phyloP scores from a whole-genome alignment of 495 filamentous ascomycete genomes.

The Annulohypoxylon bovei region DNA sequence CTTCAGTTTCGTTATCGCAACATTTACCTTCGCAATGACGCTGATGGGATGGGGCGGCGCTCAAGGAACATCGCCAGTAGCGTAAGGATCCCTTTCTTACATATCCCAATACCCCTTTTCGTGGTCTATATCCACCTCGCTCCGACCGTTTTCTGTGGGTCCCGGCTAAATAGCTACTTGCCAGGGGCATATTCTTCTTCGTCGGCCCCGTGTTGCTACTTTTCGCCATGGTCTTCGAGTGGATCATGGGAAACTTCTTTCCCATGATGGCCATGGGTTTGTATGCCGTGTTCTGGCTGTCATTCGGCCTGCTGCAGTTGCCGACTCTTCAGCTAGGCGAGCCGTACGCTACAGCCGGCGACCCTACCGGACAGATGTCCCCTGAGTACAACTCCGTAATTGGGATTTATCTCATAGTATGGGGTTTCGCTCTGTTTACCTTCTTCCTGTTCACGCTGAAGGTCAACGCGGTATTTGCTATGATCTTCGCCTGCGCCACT shows the following conservation, averaged over 20 bases:
- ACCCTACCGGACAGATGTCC: conserved; percentile 55
- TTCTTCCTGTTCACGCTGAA: conserved; percentile 65
- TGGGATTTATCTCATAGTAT: conserved; percentile 62
- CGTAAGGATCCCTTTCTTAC: conserved; percentile 44
- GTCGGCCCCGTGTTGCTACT: conserved; percentile 60
- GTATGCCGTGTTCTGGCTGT: conserved; percentile 66
- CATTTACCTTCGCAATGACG: conserved; percentile 57
- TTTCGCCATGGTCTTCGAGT: conserved; percentile 61
- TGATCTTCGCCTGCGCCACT: conserved; percentile 63
- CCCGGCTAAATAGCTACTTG: conserved; percentile 23
- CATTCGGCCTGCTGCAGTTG: conserved; percentile 63
- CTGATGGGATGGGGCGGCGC: conserved; percentile 67
- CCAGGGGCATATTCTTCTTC: conserved; percentile 66
- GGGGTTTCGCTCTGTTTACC: conserved; percentile 66
- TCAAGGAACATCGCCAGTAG: conserved; percentile 56
- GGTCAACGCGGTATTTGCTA: conserved; percentile 64
- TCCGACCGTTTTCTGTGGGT: conserved; percentile 24
- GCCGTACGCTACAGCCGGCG: conserved; percentile 55
- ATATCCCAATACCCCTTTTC: not conserved
- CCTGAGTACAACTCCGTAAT: conserved; percentile 60
- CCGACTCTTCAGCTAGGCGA: conserved; percentile 61
- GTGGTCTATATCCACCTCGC: not conserved
- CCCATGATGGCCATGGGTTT: conserved; percentile 67
- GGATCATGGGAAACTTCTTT: conserved; percentile 65
- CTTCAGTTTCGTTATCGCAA: conserved; percentile 61